Conservation (phyloP, 2,329 filamentous ascomycete genomes). For the Xylaria sp. region DNA sequence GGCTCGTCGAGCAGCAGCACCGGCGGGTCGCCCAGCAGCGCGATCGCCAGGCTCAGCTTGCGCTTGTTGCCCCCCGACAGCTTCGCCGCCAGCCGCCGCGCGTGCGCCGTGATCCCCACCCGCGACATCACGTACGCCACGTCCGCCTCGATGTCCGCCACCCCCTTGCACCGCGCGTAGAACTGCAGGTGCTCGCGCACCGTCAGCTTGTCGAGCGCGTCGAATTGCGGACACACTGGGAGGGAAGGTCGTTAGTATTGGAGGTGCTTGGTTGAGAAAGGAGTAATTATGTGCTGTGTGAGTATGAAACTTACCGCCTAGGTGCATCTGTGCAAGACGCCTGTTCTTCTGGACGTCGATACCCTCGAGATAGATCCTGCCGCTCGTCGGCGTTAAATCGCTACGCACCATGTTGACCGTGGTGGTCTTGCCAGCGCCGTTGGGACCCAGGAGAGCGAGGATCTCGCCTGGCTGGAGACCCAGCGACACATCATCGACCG, state of each 20-base stretch:
- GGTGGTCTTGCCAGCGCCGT: slow-evolving; percentile 76
- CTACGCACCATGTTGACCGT: slow-evolving; percentile 73
- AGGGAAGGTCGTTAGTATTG: background rate
- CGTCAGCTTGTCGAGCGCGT: slow-evolving; percentile 76
- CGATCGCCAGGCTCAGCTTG: slow-evolving; percentile 74
- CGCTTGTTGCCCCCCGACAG: slow-evolving; percentile 78
- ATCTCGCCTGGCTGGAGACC: slow-evolving; percentile 69
- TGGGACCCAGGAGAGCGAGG: slow-evolving; percentile 75
- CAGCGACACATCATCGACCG: slow-evolving; percentile 73
- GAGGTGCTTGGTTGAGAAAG: slow-evolving; percentile 1
- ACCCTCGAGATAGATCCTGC: slow-evolving; percentile 70
- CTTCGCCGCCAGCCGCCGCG: slow-evolving; percentile 64
- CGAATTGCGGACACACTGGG: slow-evolving; percentile 69
- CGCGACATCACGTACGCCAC: slow-evolving; percentile 66
- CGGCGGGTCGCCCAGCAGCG: slow-evolving; percentile 73
- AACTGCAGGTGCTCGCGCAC: slow-evolving; percentile 72
- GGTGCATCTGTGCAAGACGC: slow-evolving; percentile 63
- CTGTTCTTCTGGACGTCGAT: slow-evolving; percentile 65
- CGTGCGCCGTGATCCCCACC: slow-evolving; percentile 66
- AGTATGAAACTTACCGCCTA: slow-evolving; percentile 51
- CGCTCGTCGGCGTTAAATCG: slow-evolving; percentile 66
- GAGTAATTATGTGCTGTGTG: background rate
- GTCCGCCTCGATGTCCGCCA: slow-evolving; percentile 63
- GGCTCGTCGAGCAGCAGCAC: slow-evolving; percentile 78
- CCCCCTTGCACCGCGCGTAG: slow-evolving; percentile 72